Conservation (phyloP, 1,139 yeast genomes). For the Neolecta irregularis region DNA sequence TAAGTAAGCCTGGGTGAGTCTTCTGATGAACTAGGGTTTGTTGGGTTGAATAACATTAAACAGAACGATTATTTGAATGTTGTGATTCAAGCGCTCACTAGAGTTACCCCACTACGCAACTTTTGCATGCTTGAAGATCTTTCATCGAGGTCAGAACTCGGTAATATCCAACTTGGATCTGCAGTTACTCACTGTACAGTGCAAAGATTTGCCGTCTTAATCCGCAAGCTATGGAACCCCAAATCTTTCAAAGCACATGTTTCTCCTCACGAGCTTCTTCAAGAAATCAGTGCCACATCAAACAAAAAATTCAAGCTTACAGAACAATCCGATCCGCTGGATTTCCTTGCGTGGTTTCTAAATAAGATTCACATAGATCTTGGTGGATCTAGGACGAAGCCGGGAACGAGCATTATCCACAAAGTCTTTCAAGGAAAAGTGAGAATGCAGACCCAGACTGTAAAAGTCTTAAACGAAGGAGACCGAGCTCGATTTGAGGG, state of each 20-base stretch:
- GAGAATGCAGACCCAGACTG: slow-evolving; percentile 23
- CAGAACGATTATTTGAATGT: slow-evolving; percentile 42
- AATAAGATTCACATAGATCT: slow-evolving; percentile 33
- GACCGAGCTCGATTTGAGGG: slow-evolving; percentile 22
- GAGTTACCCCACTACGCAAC: slow-evolving; percentile 39
- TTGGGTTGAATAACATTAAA: slow-evolving; percentile 45
- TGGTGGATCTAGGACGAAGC: slow-evolving; percentile 20
- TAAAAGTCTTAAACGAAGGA: slow-evolving; percentile 19
- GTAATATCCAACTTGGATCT: slow-evolving; percentile 14
- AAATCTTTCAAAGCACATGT: slow-evolving; percentile 43
- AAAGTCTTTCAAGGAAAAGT: slow-evolving; percentile 41
- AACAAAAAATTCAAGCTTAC: slow-evolving; percentile 30
- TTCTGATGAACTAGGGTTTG: slow-evolving; percentile 31
- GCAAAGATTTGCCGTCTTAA: slow-evolving; percentile 30
- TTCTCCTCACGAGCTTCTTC: slow-evolving; percentile 52
- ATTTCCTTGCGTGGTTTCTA: slow-evolving; percentile 44
- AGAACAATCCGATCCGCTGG: slow-evolving; percentile 36
- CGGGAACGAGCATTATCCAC: slow-evolving; percentile 20
- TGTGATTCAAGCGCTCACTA: slow-evolving; percentile 41
- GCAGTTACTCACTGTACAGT: slow-evolving; percentile 19
- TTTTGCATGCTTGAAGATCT: slow-evolving; percentile 29
- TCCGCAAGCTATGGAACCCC: slow-evolving; percentile 51
- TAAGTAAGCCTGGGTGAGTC: background rate
- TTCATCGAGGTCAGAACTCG: slow-evolving; percentile 19
- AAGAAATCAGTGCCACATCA: slow-evolving; percentile 31